Base-by-base conservation (phyloP, 768 basidiomycete species). In the Calocybe indica region DNA sequence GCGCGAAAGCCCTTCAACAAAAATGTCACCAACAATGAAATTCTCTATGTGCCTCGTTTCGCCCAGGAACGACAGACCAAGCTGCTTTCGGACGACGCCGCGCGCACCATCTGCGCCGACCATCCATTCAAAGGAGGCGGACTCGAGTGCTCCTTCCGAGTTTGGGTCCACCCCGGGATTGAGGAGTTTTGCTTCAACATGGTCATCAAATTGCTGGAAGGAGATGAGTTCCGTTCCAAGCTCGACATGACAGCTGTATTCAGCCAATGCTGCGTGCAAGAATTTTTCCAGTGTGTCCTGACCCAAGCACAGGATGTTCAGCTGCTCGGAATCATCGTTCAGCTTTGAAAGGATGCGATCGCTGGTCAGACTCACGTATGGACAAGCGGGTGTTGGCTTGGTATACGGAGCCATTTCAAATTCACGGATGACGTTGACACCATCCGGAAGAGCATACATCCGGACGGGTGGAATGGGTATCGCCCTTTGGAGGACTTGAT, bases 81-180 rank as follows among this genome's bases (percentile, higher is more conserved):
- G 57, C 38, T 59, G 55, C 43, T 74, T 73, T 47, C 74, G 60
- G n/a, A 74, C 68, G 13, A 65, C 56, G 33, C 73, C 68, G 31
- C 63, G 66, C 1, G 71, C 73, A 5, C 73, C 74, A 53, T 76
- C 74, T 1, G 70, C 60, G 5, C 74, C 74, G 45, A 76, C 60
- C 46, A 75, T 58, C 60, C 65, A 75, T 7, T 62, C 63, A 39
- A 61, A 69, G 3, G 46, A 49, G 5, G 57, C 42, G 8, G 55
- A 49, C 52, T 76, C 73, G 6, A 31, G 41, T 7, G 52, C 57
- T 13, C 56, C 58, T 35, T 47, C 50, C 6, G 35, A 31, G 34
- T 54, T 52, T 34, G 42, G 48, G 32, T 37, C 49, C 36, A 49
- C 45, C 5, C 55, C 61, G 5, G 52, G 58, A 31, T 62, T 59